Conservation (phyloP, 805 yeast genomes). For the Scheffersomyces ergatensis region DNA sequence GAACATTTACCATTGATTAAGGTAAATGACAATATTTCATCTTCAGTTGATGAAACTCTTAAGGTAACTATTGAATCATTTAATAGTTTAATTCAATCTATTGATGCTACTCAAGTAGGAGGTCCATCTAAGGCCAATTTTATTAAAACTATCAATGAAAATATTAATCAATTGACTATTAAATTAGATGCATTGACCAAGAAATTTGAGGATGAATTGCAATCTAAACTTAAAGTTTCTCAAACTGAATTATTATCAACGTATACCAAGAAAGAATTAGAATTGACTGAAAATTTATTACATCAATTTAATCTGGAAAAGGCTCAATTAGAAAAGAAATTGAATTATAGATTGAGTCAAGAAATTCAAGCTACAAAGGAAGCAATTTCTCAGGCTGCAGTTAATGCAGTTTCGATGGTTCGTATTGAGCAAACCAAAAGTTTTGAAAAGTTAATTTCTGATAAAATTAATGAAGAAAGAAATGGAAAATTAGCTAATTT, state of each 20-base stretch:
- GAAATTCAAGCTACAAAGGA: constrained; percentile 71
- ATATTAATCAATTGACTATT: constrained; percentile 25
- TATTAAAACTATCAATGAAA: constrained; percentile 30
- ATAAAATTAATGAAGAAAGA: constrained; percentile 48
- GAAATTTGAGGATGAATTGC: constrained; percentile 36
- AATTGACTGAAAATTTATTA: constrained; percentile 56
- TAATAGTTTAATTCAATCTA: constrained; percentile 34
- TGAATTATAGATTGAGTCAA: constrained; percentile 51
- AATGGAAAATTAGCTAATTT: constrained; percentile 73
- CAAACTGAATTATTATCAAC: constrained; percentile 39
- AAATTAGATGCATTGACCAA: constrained; percentile 31
- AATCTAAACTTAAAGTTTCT: constrained; percentile 28
- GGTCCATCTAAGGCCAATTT: constrained; percentile 25
- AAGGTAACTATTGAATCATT: constrained; percentile 34
- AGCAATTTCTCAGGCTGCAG: constrained; percentile 66
- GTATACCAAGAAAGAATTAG: constrained; percentile 49
- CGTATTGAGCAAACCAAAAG: constrained; percentile 66
- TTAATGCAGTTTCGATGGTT: constrained; percentile 66
- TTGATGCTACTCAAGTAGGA: constrained; percentile 24
- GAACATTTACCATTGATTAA: constrained; percentile 33
- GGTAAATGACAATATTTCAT: constrained; percentile 17
- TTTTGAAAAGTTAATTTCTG: constrained; percentile 30
- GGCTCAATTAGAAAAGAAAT: constrained; percentile 55
- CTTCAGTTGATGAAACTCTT: constrained; percentile 30
- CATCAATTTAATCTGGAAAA: constrained; percentile 64